Evolutionary conservation across 2,329 filamentous ascomycete genomes (phyloP), one percentile per base, ranked within the genome.

Genomic region (Fusarium sp.): DNA sequence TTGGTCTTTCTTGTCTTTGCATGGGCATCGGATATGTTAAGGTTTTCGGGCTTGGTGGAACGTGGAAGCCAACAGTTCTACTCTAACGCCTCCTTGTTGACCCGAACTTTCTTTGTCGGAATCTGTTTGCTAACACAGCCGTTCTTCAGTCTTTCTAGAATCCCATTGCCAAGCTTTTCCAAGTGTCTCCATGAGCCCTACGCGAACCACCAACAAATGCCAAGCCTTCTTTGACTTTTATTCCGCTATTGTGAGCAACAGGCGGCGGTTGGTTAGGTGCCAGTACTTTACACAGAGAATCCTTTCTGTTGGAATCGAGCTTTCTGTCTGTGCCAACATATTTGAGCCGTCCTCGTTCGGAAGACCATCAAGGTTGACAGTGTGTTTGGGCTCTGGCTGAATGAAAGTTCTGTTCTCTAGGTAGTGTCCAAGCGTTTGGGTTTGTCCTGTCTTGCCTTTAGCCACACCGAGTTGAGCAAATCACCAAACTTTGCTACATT

Each of bases 141-240:
- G 35, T 33, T 46, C 39, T 54, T 63, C 36, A 38, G 33, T 31
- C 36, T 44, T 71, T 70, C 46, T 70, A 22, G 62, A 66, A 70
- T 45, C 55, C 38, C 52, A 22, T 46, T 52, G 25, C 39, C 44
- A 46, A 60, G 44, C 59, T 69, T 35, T 50, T 15, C 47, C n/a
- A 70, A 47, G 35, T n/a, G 29, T 38, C 27, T 47, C 31, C 20
- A 31, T 36, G 20, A 33, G n/a, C 27, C 36, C 41, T 45, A 33
- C 39, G 46, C 41, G 22, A 50, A 36, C 31, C 50, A 50, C 52
- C 27, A 38, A 58, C 52, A 41, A 29, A 41, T n/a, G 55, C 55
- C 44, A 39, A 56, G 52, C 31, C 54, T 54, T 33, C 20, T 22
- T 29, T 55, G 22, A 42, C 38, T 38, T 42, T 25, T n/a, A 27